Base-by-base conservation (phyloP, 1,284 basidiomycete species). In the Melampsora americana region DNA sequence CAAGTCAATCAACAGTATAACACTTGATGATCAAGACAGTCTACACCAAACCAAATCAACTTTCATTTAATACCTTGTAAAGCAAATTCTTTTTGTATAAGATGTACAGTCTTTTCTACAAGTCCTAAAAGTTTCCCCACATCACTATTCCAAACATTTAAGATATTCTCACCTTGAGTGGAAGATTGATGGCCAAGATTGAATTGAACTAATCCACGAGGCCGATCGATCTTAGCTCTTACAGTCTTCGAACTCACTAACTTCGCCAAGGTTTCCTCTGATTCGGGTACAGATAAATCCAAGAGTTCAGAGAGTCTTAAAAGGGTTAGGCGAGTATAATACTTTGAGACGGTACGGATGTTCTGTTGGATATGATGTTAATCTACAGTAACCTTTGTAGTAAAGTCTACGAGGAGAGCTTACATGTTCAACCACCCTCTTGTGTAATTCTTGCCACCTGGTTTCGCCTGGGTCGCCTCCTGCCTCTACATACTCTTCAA, bases 101-200 rank as follows among this genome's bases (percentile, higher is more conserved):
- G 78, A 81, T 86, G 85, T 79, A 84, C 84, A 64, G 85, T 85
- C 82, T 85, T 81, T 66, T 83, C 83, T 18, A 83, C 82, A 6
- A 82, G 80, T 23, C 77, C 78, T 80, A 85, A 81, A 81, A 99
- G 85, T 84, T 91, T 93, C 82, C 91, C 90, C 87, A 99, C 92
- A 82, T 99, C 95, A 28, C 88, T 90, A 83, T 91, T 94, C 96
- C 96, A 99, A 78, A 90, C 90, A 81, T 99, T 99, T 87, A 99
- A 90, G 6, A 92, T 89, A 81, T 94, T 20, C 23, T 73, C 64
- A 2, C 92, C 82, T 95, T 93, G 1, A 91, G 88, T 78, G 78
- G 79, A 87, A 90, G 82, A 86, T 86, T 83, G 89, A 89, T 80
- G 86, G 88, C 79, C 88, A 44, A 53, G 78, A 79, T 82, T 88